Percentiles rank a stretch among this genome's conserved stretches.
These are phyloP conservation scores for Phytopythium sindhum DNA, from an alignment of 352 stramenopile species.

Conservation along the genomic window DNA sequence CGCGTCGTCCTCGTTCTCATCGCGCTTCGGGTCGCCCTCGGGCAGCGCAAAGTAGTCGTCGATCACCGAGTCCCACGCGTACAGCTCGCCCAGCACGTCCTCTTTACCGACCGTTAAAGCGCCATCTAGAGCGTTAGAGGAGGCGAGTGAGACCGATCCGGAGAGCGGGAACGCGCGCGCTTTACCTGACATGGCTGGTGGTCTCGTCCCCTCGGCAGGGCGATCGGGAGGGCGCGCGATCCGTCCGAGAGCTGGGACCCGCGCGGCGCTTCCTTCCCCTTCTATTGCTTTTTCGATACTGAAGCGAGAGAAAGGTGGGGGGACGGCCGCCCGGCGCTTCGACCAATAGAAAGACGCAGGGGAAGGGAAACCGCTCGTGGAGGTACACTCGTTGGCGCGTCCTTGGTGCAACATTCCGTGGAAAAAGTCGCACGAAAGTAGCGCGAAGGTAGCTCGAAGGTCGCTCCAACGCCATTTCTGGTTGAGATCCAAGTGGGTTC, in stretches of 20 bases:
- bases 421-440: neutral
- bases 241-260: neutral
- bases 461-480: neutral
- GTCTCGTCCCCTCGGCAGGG: neutral
- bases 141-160: neutral
- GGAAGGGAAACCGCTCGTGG: neutral
- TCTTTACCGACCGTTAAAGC: slow-evolving; percentile 1
- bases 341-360: neutral
- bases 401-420: slow-evolving; percentile 1
- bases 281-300: slow-evolving; percentile 1
- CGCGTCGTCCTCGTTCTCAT: slow-evolving; percentile 75
- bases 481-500: no score
- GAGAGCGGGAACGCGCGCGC: neutral
- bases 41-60: slow-evolving; percentile 52
- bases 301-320: neutral
- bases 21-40: slow-evolving; percentile 41
- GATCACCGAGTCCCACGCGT: slow-evolving; percentile 62
- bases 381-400: neutral
- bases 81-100: slow-evolving; percentile 60
- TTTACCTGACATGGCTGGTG: neutral
- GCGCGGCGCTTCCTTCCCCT: neutral
- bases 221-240: neutral
- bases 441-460: neutral
- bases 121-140: neutral
- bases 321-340: neutral